Percentiles rank a stretch among this genome's conserved stretches.
phyloP scores from a whole-genome alignment of 1,284 basidiomycete genomes.

The Laetiporus sulphureus region DNA sequence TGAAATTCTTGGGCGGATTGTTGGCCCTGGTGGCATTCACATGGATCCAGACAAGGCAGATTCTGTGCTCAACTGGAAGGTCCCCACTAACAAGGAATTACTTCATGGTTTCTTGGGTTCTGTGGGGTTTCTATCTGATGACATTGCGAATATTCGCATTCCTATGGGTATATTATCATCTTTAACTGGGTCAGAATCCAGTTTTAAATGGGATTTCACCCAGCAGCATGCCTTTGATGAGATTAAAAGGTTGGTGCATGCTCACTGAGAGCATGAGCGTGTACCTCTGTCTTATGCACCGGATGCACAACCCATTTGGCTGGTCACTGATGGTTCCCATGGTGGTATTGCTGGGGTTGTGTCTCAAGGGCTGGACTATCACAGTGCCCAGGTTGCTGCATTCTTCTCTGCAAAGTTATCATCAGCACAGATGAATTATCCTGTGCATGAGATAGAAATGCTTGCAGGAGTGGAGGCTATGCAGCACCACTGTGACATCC shows the following conservation, averaged over 20 bases:
- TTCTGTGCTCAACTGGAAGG: slow-evolving; percentile 25
- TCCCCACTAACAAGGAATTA: slow-evolving; percentile 14
- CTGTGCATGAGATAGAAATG: slow-evolving; percentile 19
- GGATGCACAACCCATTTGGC: slow-evolving; percentile 10
- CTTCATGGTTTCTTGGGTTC: slow-evolving; percentile 18
- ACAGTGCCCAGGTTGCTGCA: slow-evolving; percentile 13
- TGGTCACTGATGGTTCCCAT: slow-evolving; percentile 12
- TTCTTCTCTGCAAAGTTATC: slow-evolving; percentile 26
- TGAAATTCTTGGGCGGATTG: slow-evolving; percentile 24
- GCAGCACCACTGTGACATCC: slow-evolving; percentile 17
- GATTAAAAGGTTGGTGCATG: slow-evolving; percentile 15
- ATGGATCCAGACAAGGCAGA: slow-evolving; percentile 27
- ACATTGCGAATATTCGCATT: slow-evolving; percentile 11
- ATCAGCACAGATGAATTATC: slow-evolving; percentile 17
- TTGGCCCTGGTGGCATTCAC: slow-evolving; percentile 21
- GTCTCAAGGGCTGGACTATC: slow-evolving; percentile 11
- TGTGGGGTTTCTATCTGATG: slow-evolving; percentile 20
- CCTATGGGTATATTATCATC: slow-evolving; percentile 16
- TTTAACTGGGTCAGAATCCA: slow-evolving; percentile 3
- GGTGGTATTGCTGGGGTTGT: slow-evolving; percentile 12
- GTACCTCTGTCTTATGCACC: slow-evolving; percentile 14
- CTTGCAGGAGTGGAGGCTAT: slow-evolving; percentile 25
- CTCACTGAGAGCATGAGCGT: slow-evolving; percentile 8
- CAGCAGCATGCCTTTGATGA: slow-evolving; percentile 22
- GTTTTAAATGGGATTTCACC: slow-evolving; percentile 16